Percentiles rank a stretch among this genome's conserved stretches.
Evolutionary conservation across 768 basidiomycete species (phyloP).

Genomic region (Asterophora parasitica): DNA sequence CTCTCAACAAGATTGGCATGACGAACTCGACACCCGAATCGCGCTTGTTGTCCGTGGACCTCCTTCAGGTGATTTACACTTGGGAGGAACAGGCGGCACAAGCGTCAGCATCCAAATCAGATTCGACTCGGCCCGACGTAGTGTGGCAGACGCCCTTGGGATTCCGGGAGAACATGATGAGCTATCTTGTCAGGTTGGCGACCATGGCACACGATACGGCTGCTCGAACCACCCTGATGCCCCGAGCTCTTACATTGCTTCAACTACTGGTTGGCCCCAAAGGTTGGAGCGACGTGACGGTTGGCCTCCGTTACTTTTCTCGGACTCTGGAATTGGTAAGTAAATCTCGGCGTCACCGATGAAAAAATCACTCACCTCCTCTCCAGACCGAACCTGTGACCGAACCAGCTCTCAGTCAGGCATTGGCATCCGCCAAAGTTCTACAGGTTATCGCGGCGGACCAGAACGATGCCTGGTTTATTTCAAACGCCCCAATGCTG

Average conservation of each 20-base stretch:
- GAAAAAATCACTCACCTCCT: conserved; percentile 1
- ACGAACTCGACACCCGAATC: conserved; percentile 71
- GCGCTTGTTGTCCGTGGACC: conserved; percentile 82
- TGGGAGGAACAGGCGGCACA: conserved; percentile 79
- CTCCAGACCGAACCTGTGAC: conserved; percentile 64
- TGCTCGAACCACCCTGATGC: conserved; percentile 43
- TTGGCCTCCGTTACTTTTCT: conserved; percentile 88
- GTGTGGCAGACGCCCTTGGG: conserved; percentile 73
- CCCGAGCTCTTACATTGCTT: conserved; percentile 62
- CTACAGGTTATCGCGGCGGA: conserved; percentile 81
- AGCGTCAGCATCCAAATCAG: conserved; percentile 17
- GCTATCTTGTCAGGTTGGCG: conserved; percentile 90
- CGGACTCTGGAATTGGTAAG: conserved; percentile 77
- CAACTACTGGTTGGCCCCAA: conserved; percentile 75
- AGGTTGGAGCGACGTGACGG: conserved; percentile 89
- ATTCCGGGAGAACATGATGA: conserved; percentile 87
- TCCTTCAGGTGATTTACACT: conserved; percentile 85
- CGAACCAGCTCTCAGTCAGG: conserved; percentile 61
- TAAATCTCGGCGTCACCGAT: conserved; percentile 10
- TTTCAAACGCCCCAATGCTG: conserved; percentile 61
- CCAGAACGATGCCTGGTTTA: conserved; percentile 82
- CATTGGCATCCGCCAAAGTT: conserved; percentile 81
- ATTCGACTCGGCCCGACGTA: conserved; percentile 22
- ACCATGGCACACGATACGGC: conserved; percentile 61
- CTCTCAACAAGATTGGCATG: conserved; percentile 84